Evolutionary conservation across 306 rosid genomes (phyloP).

Genomic region (Quercus cerris): DNA sequence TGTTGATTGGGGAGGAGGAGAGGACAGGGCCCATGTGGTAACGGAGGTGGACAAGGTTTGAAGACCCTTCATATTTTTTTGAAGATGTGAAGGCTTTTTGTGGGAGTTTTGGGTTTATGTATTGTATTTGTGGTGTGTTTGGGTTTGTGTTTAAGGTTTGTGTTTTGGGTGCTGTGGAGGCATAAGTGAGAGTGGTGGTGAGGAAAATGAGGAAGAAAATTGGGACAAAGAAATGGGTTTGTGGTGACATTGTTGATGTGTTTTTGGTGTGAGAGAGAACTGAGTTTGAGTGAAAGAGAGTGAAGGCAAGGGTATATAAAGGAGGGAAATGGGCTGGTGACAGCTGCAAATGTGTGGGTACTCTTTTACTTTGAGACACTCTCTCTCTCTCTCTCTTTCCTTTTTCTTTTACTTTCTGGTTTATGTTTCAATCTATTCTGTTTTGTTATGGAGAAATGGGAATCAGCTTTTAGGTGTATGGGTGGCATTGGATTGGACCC

Average conservation of each 20-base stretch:
- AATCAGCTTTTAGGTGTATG: background rate
- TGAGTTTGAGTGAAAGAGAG: background rate
- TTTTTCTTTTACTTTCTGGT: too few relatives aligned
- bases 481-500: background rate
- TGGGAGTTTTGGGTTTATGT: constrained; percentile 64
- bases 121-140: constrained; percentile 11
- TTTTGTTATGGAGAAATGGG: background rate
- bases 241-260: background rate
- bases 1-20: constrained; percentile 67
- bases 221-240: background rate
- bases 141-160: constrained; percentile 38
- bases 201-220: background rate
- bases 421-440: background rate
- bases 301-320: background rate
- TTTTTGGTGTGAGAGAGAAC: background rate
- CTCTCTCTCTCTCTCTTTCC: background rate
- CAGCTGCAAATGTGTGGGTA: constrained; percentile 74
- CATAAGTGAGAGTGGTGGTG: background rate
- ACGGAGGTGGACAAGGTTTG: constrained; percentile 64
- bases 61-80: constrained; percentile 75
- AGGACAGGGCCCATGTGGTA: constrained; percentile 98
- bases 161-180: background rate
- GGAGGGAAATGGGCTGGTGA: constrained; percentile 63
- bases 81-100: constrained; percentile 52
- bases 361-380: constrained; percentile 18